phyloP scores from a whole-genome alignment of 768 basidiomycete species.

The Tricholomella constricta region DNA sequence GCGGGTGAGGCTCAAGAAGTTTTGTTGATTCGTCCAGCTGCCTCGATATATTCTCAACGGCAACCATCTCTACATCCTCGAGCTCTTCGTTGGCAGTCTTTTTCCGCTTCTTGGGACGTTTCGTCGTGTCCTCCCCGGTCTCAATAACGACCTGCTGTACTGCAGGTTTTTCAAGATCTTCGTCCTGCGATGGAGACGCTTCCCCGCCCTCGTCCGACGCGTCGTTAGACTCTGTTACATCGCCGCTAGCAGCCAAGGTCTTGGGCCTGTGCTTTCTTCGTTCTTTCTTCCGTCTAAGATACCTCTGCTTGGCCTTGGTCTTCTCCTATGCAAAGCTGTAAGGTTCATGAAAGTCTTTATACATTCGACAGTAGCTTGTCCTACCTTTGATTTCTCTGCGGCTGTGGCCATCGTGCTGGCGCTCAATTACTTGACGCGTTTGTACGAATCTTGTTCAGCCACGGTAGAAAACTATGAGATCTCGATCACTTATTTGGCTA shows the following conservation, averaged over 20 bases:
- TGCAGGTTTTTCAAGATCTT: conserved; percentile 1
- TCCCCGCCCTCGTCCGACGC: conserved; percentile 20
- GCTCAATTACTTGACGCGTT: not conserved
- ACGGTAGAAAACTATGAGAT: not conserved
- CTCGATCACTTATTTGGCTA: conserved; percentile 6
- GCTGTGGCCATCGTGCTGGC: conserved; percentile 1
- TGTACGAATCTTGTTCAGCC: not conserved
- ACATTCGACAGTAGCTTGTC: not conserved
- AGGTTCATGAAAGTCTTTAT: conserved; percentile 19
- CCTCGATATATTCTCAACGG: conserved; percentile 12
- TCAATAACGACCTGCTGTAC: conserved; percentile 23
- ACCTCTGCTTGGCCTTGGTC: conserved; percentile 72
- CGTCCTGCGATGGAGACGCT: conserved; percentile 19
- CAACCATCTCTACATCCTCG: conserved; percentile 25
- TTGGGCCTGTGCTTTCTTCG: conserved; percentile 51
- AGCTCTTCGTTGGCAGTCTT: conserved; percentile 31
- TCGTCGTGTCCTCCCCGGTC: conserved; percentile 16
- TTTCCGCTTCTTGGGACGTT: conserved; percentile 47
- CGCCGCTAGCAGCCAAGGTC: conserved; percentile 2
- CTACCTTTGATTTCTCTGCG: conserved; percentile 15
- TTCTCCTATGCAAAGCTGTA: conserved; percentile 43
- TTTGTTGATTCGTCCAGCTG: conserved; percentile 14
- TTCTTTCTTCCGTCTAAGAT: conserved; percentile 72
- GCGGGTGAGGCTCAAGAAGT: conserved; percentile 25
- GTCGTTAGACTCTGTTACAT: conserved; percentile 20